Conservation (phyloP, 108 stramenopile genomes). For the Cyclostephanos tholiformis region DNA sequence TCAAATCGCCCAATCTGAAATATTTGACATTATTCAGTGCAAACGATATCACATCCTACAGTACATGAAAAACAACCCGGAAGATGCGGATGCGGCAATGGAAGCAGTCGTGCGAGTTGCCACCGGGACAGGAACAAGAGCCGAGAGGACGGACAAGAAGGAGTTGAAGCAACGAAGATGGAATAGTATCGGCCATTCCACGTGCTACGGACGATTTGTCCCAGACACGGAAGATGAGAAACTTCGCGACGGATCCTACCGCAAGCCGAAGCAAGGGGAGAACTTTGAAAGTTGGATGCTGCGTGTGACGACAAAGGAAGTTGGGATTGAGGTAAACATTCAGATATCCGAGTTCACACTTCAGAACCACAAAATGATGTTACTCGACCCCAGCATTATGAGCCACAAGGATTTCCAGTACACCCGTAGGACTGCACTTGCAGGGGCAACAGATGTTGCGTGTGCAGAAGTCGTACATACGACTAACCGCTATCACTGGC, state of each 20-base stretch:
- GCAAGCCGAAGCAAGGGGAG: conserved; percentile 78
- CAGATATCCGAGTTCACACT: conserved; percentile 98
- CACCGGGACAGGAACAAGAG: conserved; percentile 89
- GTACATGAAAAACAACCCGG: conserved; percentile 88
- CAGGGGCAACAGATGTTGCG: conserved; percentile 79
- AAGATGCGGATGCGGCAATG: conserved; percentile 90
- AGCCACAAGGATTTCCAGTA: conserved; percentile 88
- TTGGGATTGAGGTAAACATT: conserved; percentile 96
- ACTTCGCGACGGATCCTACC: conserved; percentile 87
- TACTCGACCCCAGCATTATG: conserved; percentile 90
- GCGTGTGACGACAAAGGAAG: conserved; percentile 93
- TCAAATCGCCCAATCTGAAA: conserved; percentile 94
- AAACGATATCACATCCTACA: conserved; percentile 91
- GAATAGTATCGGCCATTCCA: conserved; percentile 91
- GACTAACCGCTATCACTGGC: conserved; percentile 93
- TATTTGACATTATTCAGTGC: conserved; percentile 92
- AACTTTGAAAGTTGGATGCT: conserved; percentile 98
- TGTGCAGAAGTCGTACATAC: conserved; percentile 99
- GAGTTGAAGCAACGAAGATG: conserved; percentile 87
- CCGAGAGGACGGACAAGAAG: conserved; percentile 61
- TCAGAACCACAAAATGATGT: conserved; percentile 96
- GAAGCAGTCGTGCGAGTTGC: conserved; percentile 95
- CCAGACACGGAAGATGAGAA: conserved; percentile 96
- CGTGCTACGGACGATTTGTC: conserved; percentile 95
- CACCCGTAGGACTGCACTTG: conserved; percentile 59